Base-by-base conservation (phyloP, 1,284 basidiomycete species). In the Microbotryomycetes sp. region DNA sequence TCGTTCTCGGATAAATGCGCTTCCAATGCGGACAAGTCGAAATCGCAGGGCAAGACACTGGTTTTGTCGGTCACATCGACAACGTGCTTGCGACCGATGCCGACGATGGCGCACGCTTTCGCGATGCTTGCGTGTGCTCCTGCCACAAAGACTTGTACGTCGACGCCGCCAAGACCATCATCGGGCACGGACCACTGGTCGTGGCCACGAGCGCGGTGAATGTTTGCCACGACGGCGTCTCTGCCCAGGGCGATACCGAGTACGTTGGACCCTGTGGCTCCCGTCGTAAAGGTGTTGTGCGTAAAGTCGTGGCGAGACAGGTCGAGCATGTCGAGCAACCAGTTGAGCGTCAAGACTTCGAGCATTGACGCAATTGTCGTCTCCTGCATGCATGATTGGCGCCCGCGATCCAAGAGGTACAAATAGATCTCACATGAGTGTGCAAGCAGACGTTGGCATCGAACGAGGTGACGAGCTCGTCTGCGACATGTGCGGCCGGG, bases 251-350 rank as follows among this genome's bases (percentile, higher is more conserved):
- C 74, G 3, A 81, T 68, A 4, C 79, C 80, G 13, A 81, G 74
- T 16, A 80, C 68, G 64, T 81, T 81, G n/a, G 73, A 73, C 0
- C 76, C 73, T 0, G 80, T 81, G 2, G 80, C 80, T 5, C 80
- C 80, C 0, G 79, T 80, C 1, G 79, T 81, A 18, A 81, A 63
- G 0, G 78, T 78, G 27, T 78, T 70, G 6, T 77, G 76, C n/a
- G 63, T 61, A 62, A 76, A 81, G 1, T 29, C 54, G 0, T 70
- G 62, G 4, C 71, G 59, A 1, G 73, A 66, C 2, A 81, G 73
- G 9, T 54, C 56, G 0, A 81, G 70, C 2, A 81, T 72, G 59
- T 78, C 75, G 23, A 80, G 72, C 2, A 79, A 70, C 69, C 80
- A 72, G 49, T 75, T 71, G 16, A 80, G 70, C 3, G 78, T 71